Evolutionary conservation across 768 basidiomycete genomes (phyloP).

Genomic region (Mycena rebaudengoi): DNA sequence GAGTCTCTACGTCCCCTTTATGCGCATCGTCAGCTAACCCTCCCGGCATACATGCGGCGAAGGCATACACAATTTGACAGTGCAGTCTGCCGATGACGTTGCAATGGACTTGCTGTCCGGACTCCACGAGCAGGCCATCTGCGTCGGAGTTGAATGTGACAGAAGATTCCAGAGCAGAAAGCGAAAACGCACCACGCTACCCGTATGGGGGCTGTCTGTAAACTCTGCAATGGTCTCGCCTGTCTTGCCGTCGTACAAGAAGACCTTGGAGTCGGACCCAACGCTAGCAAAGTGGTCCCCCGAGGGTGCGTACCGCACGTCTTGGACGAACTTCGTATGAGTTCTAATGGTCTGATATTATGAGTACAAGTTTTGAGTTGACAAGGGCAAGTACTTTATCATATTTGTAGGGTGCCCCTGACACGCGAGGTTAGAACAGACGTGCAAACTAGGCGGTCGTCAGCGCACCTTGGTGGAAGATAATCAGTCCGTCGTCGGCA

Average conservation of each 20-base stretch:
- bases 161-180: neutral
- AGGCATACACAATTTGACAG: constrained; percentile 83
- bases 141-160: neutral
- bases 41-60: neutral
- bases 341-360: constrained; percentile 75
- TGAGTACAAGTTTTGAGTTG: neutral
- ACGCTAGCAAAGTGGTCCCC: constrained; percentile 89
- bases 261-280: constrained; percentile 87
- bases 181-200: constrained; percentile 68
- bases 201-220: constrained; percentile 73
- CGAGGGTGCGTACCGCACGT: constrained; percentile 82
- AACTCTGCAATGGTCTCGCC: constrained; percentile 82
- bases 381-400: constrained; percentile 62
- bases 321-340: constrained; percentile 93
- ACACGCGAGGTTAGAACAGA: neutral
- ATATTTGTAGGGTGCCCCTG: constrained; percentile 89
- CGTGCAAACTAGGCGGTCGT: neutral
- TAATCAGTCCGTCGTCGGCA: constrained; percentile 81
- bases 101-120: constrained; percentile 74
- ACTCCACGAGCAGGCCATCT: constrained; percentile 87
- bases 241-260: constrained; percentile 90
- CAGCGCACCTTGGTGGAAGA: constrained; percentile 79
- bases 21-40: neutral
- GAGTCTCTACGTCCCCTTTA: constrained; percentile 84
- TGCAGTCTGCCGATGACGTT: constrained; percentile 89